Evolutionary conservation across 495 filamentous ascomycete species (phyloP).

Genomic region (Recurvomyces mirabilis): DNA sequence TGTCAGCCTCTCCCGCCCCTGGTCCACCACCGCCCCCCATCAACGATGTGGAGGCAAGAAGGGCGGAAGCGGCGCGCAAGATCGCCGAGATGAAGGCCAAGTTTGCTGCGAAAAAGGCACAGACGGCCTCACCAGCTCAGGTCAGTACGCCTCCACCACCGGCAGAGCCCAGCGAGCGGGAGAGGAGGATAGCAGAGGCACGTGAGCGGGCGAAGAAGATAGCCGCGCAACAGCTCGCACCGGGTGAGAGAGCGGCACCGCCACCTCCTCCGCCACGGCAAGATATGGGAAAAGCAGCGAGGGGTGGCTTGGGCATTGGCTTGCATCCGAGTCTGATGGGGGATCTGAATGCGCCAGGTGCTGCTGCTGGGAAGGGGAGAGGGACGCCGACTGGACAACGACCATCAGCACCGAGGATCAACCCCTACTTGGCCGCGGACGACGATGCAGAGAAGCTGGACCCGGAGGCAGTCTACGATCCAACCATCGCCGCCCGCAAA

Average conservation of each 20-base stretch:
- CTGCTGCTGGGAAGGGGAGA: slow-evolving; percentile 40
- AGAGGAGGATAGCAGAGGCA: slow-evolving; percentile 18
- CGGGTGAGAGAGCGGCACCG: slow-evolving; percentile 48
- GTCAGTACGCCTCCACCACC: slow-evolving; percentile 6
- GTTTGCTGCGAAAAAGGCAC: slow-evolving; percentile 14
- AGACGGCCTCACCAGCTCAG: slow-evolving; percentile 1
- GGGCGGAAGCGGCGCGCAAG: slow-evolving; percentile 24
- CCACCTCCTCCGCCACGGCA: slow-evolving; percentile 31
- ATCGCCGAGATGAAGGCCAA: slow-evolving; percentile 70
- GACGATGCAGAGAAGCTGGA: slow-evolving; percentile 41
- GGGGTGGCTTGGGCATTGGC: slow-evolving; percentile 77
- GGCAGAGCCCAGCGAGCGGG: slow-evolving; percentile 5
- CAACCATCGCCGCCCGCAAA: slow-evolving; percentile 52
- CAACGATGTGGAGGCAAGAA: slow-evolving; percentile 13
- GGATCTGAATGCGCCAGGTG: slow-evolving; percentile 52
- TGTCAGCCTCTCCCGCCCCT: slow-evolving; percentile 25
- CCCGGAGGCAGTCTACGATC: slow-evolving; percentile 80
- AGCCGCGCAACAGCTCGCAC: slow-evolving; percentile 48
- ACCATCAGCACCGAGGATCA: slow-evolving; percentile 38
- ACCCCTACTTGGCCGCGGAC: slow-evolving; percentile 21
- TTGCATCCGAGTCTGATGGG: slow-evolving; percentile 78
- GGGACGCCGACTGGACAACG: slow-evolving; percentile 47
- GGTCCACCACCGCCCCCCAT: slow-evolving; percentile 1
- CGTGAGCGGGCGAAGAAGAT: slow-evolving; percentile 17
- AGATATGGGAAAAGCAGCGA: slow-evolving; percentile 39